These are phyloP conservation scores for Cryoendolithus antarcticus DNA, from an alignment of 2,329 filamentous ascomycete species.

Conservation along the genomic window DNA sequence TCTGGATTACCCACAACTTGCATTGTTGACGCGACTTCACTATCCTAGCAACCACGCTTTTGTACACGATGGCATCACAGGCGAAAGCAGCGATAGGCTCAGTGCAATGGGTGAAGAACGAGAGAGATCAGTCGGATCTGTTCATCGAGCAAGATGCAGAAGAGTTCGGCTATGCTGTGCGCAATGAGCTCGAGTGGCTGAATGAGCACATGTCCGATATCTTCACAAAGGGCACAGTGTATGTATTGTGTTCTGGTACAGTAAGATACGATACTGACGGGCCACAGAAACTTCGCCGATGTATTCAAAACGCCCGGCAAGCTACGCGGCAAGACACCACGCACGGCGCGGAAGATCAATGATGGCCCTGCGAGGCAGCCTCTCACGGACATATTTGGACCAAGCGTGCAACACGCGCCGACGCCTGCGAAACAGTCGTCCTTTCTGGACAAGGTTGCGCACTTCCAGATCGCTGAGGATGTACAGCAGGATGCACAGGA, in stretches of 20 bases:
- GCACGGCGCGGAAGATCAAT: slow-evolving; percentile 52
- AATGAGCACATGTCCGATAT: slow-evolving; percentile 98
- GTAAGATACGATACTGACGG: slow-evolving; percentile 18
- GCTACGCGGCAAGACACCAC: slow-evolving; percentile 67
- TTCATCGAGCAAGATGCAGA: slow-evolving; percentile 74
- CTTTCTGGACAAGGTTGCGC: slow-evolving; percentile 42
- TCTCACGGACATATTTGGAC: slow-evolving; percentile 36
- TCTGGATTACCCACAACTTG: no score
- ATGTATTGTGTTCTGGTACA: slow-evolving; percentile 28
- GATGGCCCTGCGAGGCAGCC: slow-evolving; percentile 43
- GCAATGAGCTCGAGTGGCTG: slow-evolving; percentile 93
- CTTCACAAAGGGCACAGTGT: slow-evolving; percentile 79
- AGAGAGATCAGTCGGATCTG: slow-evolving; percentile 64
- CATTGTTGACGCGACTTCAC: no score
- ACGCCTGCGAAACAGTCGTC: slow-evolving; percentile 43
- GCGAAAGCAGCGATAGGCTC: slow-evolving; percentile 20
- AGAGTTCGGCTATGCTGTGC: slow-evolving; percentile 82
- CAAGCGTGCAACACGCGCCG: slow-evolving; percentile 30
- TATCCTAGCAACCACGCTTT: no score
- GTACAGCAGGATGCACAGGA: slow-evolving; percentile 21
- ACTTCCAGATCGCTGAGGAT: slow-evolving; percentile 49
- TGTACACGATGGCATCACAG: slow-evolving; percentile 14
- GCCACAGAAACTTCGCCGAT: slow-evolving; percentile 68
- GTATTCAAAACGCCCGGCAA: slow-evolving; percentile 93
- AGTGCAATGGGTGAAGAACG: slow-evolving; percentile 65